These are phyloP conservation scores for Allium fistulosum DNA, from an alignment of 106 monocot genomes.

Conservation along the genomic window DNA sequence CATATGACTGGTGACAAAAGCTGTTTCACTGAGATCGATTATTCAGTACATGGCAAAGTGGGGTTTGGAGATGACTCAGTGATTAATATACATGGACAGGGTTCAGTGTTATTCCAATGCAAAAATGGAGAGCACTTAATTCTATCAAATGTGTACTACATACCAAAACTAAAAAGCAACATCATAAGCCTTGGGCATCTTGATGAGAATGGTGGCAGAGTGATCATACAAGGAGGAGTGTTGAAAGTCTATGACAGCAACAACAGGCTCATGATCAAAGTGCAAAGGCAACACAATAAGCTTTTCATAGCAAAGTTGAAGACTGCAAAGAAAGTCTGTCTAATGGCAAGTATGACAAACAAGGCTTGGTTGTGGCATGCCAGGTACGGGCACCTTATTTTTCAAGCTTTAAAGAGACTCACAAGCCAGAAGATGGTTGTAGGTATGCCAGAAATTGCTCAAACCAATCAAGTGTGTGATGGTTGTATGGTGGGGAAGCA, in stretches of 20 bases:
- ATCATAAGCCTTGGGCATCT: slow-evolving; percentile 8
- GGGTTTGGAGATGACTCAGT: slow-evolving; percentile 4
- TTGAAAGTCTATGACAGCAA: neutral
- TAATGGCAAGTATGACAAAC: neutral
- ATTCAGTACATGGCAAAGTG: neutral
- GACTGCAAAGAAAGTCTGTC: neutral
- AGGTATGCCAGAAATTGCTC: neutral
- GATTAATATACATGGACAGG: neutral
- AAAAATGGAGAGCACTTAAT: neutral
- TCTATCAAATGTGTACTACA: slow-evolving; percentile 2
- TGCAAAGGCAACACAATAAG: neutral
- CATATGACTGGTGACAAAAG: neutral
- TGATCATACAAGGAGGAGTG: neutral
- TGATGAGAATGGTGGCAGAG: neutral
- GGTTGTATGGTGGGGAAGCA: slow-evolving; percentile 5
- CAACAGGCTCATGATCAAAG: neutral
- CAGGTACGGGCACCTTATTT: neutral
- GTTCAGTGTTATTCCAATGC: neutral
- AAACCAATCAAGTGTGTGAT: neutral
- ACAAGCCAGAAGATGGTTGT: neutral
- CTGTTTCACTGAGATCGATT: neutral
- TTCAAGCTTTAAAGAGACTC: neutral
- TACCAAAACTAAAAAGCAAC: neutral
- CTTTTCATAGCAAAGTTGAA: slow-evolving; percentile 1
- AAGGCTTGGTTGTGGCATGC: neutral